These are phyloP conservation scores for Phytophthora hibernalis DNA, from an alignment of 352 stramenopile genomes.

Conservation along the genomic window DNA sequence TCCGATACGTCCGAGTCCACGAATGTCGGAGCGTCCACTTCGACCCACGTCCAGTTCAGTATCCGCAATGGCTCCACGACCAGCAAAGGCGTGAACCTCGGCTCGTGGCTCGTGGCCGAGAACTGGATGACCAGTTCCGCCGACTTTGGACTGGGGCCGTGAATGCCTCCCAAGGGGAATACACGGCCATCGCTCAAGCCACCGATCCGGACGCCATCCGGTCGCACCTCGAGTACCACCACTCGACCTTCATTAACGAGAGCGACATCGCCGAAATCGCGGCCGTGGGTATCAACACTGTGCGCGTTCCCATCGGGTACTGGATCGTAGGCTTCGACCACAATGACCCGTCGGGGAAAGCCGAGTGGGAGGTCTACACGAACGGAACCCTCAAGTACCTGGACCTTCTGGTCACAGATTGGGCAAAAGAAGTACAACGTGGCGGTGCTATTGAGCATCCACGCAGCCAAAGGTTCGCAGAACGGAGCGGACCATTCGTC, in stretches of 20 bases:
- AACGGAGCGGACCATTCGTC: conserved; percentile 80
- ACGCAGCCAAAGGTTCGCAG: conserved; percentile 81
- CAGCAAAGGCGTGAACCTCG: conserved; percentile 77
- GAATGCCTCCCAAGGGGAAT: conserved; percentile 58
- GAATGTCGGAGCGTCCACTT: conserved; percentile 10
- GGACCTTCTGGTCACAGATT: conserved; percentile 49
- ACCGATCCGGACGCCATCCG: conserved; percentile 45
- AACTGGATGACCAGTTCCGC: conserved; percentile 77
- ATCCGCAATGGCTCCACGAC: conserved; percentile 61
- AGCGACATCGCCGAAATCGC: conserved; percentile 70
- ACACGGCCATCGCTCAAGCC: conserved; percentile 61
- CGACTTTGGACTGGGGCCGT: conserved; percentile 53
- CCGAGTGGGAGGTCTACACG: conserved; percentile 60
- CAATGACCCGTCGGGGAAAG: conserved; percentile 46
- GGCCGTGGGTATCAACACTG: conserved; percentile 72
- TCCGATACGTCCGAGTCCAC: conserved; percentile 9
- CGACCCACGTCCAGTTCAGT: conserved; percentile 57
- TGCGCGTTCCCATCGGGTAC: conserved; percentile 82
- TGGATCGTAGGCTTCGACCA: conserved; percentile 83
- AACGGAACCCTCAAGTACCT: conserved; percentile 58
- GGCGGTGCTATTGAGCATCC: conserved; percentile 71
- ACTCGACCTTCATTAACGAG: conserved; percentile 74
- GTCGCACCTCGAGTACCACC: conserved; percentile 59
- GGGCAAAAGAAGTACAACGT: conserved; percentile 58
- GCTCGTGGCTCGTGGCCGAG: conserved; percentile 80